Base-by-base conservation (phyloP, 805 yeast species). In the Yarrowia divulgata region DNA sequence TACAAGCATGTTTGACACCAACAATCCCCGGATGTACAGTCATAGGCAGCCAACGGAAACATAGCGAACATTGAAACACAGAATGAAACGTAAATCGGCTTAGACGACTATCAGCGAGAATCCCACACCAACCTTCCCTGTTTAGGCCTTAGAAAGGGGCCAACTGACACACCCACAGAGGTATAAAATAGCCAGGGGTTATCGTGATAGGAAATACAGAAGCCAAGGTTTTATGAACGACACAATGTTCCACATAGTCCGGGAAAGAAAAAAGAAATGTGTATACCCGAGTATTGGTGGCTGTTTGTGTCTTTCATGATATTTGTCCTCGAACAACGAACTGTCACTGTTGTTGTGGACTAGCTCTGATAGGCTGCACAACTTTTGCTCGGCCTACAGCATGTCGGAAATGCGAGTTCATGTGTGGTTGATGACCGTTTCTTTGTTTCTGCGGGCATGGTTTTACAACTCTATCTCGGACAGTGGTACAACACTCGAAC, bases 361-460 rank as follows among this genome's bases (percentile, higher is more conserved):
- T 23, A 23, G 29, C 29, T 23, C 29, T 23, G 3, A 23, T 23
- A 23, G 29, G 29, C 37, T 34, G 3, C 37, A 34, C 37, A 35
- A 8, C 37, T 23, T 23, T 23, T 23, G 29, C 29, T 23, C 29
- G 29, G 29, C 29, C 29, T 23, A 23, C 29, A 23, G 29, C 29
- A 23, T 23, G 29, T 23, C 42, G 29, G 57, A 35, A 37, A 52
- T 52, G 58, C 58, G 37, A 9, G 58, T 35, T 19, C 12, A 52
- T 52, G 58, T 52, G 58, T 18, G 13, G 32, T 8, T 18, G 42
- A 52, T 37, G 58, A 18, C 32, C 32, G 58, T 52, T 37, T 52
- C 58, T 35, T 52, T 37, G 58, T 52, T 40, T n/a, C 18, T n/a
- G 13, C 8, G 18, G 23, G 8, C 8, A 2, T 10, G 13, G 2